phyloP scores from a whole-genome alignment of 805 yeast genomes.

The Yamadazyma scolyti region DNA sequence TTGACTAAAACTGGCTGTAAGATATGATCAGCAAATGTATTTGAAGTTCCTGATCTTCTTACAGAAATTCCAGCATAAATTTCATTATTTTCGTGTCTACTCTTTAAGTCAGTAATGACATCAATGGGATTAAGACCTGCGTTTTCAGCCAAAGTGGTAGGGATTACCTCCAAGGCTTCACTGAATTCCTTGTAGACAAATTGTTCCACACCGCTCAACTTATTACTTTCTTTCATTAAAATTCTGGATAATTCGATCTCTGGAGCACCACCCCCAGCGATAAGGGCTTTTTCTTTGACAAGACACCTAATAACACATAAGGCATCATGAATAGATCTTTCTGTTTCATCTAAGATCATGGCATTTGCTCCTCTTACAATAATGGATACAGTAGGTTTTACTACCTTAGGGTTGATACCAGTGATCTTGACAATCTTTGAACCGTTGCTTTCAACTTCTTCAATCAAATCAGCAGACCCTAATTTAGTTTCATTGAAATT shows the following conservation, averaged over 20 bases:
- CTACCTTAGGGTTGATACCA: slow-evolving; percentile 58
- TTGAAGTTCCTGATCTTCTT: slow-evolving; percentile 88
- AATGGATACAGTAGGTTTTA: slow-evolving; percentile 74
- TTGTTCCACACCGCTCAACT: slow-evolving; percentile 81
- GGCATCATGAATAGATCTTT: slow-evolving; percentile 96
- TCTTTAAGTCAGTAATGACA: slow-evolving; percentile 88
- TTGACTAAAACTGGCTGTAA: slow-evolving; percentile 94
- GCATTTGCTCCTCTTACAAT: slow-evolving; percentile 93
- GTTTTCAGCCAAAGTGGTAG: slow-evolving; percentile 91
- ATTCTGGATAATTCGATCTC: slow-evolving; percentile 85
- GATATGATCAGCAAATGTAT: slow-evolving; percentile 90
- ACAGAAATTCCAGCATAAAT: slow-evolving; percentile 93
- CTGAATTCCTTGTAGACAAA: slow-evolving; percentile 91
- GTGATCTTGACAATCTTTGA: slow-evolving; percentile 86
- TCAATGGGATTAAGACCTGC: slow-evolving; percentile 91
- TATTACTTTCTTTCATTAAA: slow-evolving; percentile 65
- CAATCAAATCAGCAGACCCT: slow-evolving; percentile 88
- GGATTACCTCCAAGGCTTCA: slow-evolving; percentile 85
- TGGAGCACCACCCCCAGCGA: slow-evolving; percentile 99
- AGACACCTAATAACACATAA: slow-evolving; percentile 88
- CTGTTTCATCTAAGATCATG: slow-evolving; percentile 91
- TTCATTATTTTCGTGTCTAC: slow-evolving; percentile 88
- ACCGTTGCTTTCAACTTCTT: slow-evolving; percentile 86
- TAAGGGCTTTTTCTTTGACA: slow-evolving; percentile 81
- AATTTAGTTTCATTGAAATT: slow-evolving; percentile 89